Evolutionary conservation across 768 basidiomycete species (phyloP).

Genomic region (Russula brevipes): DNA sequence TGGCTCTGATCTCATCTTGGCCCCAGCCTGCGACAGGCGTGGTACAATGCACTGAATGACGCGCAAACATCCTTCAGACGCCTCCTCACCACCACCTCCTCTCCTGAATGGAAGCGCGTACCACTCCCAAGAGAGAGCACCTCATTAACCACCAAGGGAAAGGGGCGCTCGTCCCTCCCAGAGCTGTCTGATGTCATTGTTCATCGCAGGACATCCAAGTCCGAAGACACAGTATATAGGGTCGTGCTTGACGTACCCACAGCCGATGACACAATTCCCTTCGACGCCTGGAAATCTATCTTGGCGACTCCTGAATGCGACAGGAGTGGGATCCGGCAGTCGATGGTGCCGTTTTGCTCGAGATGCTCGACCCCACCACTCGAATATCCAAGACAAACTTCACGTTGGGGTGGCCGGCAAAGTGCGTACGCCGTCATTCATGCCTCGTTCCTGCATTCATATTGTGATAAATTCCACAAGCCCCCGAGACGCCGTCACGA

Average conservation of each 20-base stretch:
- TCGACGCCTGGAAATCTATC: slow-evolving; percentile 78
- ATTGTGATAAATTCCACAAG: slow-evolving; percentile 36
- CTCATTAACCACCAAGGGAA: slow-evolving; percentile 53
- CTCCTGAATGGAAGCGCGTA: slow-evolving; percentile 79
- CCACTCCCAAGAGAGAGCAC: slow-evolving; percentile 39
- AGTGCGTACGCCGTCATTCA: slow-evolving; percentile 47
- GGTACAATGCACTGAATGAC: slow-evolving; percentile 68
- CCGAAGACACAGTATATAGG: slow-evolving; percentile 74
- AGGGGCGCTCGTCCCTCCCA: slow-evolving; percentile 49
- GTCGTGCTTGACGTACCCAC: slow-evolving; percentile 74
- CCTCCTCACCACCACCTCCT: slow-evolving; percentile 63
- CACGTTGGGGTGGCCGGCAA: slow-evolving; percentile 93
- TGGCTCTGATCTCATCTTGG: background rate
- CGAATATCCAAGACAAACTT: slow-evolving; percentile 88
- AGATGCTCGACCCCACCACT: slow-evolving; percentile 81
- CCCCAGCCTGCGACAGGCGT: slow-evolving; percentile 73
- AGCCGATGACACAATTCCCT: slow-evolving; percentile 48
- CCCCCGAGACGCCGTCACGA: slow-evolving; percentile 91
- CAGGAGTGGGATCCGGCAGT: slow-evolving; percentile 95
- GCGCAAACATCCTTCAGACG: slow-evolving; percentile 77
- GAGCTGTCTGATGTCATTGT: slow-evolving; percentile 70
- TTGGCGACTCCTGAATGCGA: slow-evolving; percentile 81
- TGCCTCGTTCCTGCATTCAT: background rate
- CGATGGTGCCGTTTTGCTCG: slow-evolving; percentile 73
- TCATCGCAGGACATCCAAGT: slow-evolving; percentile 63